Percentiles rank a stretch among this genome's conserved stretches.
Evolutionary conservation across 2,329 filamentous ascomycete species (phyloP).

Genomic region (Pezizomycotina sp.): DNA sequence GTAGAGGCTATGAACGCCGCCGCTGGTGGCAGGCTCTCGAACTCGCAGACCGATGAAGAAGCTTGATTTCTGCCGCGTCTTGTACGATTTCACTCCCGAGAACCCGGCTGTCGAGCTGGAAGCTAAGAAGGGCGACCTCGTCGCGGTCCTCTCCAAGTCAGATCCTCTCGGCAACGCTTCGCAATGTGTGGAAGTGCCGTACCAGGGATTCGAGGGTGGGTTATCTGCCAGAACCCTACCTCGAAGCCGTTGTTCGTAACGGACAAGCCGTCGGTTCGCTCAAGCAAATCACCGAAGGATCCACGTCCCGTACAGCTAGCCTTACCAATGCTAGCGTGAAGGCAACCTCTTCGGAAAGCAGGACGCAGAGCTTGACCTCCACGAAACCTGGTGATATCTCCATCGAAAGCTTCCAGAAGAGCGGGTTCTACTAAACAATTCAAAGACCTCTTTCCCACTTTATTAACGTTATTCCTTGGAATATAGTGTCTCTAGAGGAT

Average conservation of each 20-base stretch:
- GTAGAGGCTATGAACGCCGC: conserved; percentile 31
- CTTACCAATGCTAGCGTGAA: conserved; percentile 31
- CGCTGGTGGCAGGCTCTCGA: conserved; percentile 27
- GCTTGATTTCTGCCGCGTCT: conserved; percentile 85
- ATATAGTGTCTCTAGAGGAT: too few relatives aligned
- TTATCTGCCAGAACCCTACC: conserved; percentile 78
- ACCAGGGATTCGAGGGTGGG: conserved; percentile 78
- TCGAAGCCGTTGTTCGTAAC: conserved; percentile 53
- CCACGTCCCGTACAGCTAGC: conserved; percentile 24
- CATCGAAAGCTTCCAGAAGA: conserved; percentile 55
- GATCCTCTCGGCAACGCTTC: conserved; percentile 83
- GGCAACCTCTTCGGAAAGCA: conserved; percentile 21
- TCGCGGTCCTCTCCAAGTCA: conserved; percentile 80
- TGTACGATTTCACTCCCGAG: conserved; percentile 87
- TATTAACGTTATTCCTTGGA: too few relatives aligned
- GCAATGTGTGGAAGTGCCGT: conserved; percentile 94
- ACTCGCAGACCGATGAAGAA: conserved; percentile 47
- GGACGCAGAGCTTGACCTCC: conserved; percentile 30
- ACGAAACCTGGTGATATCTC: conserved; percentile 48
- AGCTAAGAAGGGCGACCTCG: conserved; percentile 86
- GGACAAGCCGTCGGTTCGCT: conserved; percentile 29
- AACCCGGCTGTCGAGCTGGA: conserved; percentile 61
- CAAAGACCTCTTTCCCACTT: too few relatives aligned
- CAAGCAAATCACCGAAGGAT: conserved; percentile 33
- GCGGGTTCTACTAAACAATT: too few relatives aligned